A percentile compares a stretch with the other conserved stretches of the same genome.
Evolutionary conservation across 768 basidiomycete genomes (phyloP).

Genomic region (Suillus brevipes): DNA sequence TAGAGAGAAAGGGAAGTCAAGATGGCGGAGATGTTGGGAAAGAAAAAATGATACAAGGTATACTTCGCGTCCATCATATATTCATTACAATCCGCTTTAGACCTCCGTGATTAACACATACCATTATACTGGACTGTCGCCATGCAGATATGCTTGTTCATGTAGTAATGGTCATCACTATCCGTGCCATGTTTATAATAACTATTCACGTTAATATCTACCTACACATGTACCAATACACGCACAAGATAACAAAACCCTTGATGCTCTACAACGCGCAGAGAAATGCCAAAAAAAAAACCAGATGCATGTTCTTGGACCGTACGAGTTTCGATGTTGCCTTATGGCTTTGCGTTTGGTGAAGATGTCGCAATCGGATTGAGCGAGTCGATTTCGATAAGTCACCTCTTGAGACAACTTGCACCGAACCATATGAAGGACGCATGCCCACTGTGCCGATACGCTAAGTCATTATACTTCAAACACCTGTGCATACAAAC

Average conservation of each 20-base stretch:
- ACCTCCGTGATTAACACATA: not conserved
- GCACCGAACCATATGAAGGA: not conserved
- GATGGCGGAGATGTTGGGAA: slow-evolving; percentile 37
- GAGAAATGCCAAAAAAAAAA: not conserved
- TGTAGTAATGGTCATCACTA: not conserved
- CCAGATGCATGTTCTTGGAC: not conserved
- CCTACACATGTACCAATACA: not conserved
- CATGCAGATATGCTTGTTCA: not conserved
- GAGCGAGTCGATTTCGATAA: not conserved
- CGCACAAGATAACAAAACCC: not conserved
- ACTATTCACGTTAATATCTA: not conserved
- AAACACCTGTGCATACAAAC: not conserved
- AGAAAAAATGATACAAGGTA: not conserved
- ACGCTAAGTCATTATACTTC: not conserved
- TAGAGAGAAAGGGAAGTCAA: slow-evolving; percentile 59
- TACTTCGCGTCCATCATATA: not conserved
- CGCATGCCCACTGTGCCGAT: not conserved
- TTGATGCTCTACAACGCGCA: not conserved
- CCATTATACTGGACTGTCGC: not conserved
- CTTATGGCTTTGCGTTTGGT: not conserved
- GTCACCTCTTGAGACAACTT: no score
- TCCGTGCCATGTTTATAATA: not conserved
- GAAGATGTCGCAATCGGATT: not conserved
- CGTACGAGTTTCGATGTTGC: not conserved
- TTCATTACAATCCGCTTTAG: not conserved